Evolutionary conservation across 495 filamentous ascomycete genomes (phyloP).

Genomic region (Penicillium chermesinum): DNA sequence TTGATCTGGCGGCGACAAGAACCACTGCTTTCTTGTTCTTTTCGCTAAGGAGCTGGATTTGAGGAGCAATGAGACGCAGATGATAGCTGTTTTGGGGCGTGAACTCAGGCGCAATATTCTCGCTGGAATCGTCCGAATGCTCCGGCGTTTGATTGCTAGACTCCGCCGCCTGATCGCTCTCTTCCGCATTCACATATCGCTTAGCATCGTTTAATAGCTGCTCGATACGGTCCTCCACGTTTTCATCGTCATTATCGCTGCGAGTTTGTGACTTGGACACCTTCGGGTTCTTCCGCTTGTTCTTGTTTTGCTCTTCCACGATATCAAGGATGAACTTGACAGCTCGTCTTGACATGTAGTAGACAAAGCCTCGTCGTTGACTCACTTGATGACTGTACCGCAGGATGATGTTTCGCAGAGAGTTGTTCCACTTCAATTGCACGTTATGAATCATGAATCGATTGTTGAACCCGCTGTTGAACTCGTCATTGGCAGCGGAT

Average conservation of each 20-base stretch:
- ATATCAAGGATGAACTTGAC: conserved; percentile 98
- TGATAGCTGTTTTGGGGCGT: conserved; percentile 92
- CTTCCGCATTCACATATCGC: conserved; percentile 73
- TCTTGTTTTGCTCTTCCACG: conserved; percentile 81
- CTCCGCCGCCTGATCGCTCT: conserved; percentile 38
- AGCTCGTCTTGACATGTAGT: conserved; percentile 91
- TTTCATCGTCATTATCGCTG: conserved; percentile 49
- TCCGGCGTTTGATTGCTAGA: conserved; percentile 21
- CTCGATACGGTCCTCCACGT: conserved; percentile 80
- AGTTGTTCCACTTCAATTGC: conserved; percentile 97
- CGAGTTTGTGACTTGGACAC: conserved; percentile 23
- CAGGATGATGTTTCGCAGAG: conserved; percentile 89
- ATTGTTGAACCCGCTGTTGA: conserved; percentile 92
- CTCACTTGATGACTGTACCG: conserved; percentile 97
- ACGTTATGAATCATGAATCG: conserved; percentile 96
- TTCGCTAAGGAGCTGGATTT: conserved; percentile 96
- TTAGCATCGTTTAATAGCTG: conserved; percentile 81
- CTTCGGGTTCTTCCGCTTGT: conserved; percentile 45
- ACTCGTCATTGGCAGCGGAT: conserved; percentile 49
- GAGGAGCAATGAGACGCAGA: conserved; percentile 88
- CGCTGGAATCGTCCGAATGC: conserved; percentile 53
- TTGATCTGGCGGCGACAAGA: conserved; percentile 88
- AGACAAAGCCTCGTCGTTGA: conserved; percentile 92
- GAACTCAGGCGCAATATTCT: conserved; percentile 83
- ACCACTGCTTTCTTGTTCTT: conserved; percentile 93